These are phyloP conservation scores for Tylopilus felleus DNA, from an alignment of 768 basidiomycete species.

Conservation along the genomic window DNA sequence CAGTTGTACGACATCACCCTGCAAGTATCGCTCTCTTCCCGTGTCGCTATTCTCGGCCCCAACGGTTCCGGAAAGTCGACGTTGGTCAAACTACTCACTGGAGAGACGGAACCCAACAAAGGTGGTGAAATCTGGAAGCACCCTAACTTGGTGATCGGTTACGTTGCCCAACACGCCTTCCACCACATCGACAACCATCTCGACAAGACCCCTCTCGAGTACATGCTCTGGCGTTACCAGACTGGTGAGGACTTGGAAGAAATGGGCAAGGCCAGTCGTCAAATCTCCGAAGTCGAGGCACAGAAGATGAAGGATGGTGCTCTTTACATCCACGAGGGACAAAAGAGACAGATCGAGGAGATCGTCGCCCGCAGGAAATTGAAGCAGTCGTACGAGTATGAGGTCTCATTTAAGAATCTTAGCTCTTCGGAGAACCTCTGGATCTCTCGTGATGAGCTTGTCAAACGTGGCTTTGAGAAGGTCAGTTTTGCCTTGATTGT, in stretches of 20 bases:
- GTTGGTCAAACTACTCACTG: constrained; percentile 93
- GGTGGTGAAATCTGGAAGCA: constrained; percentile 99
- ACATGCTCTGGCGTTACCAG: constrained; percentile 99
- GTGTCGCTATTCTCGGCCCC: constrained; percentile 97
- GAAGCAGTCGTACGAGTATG: constrained; percentile 99
- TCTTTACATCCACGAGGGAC: constrained; percentile 82
- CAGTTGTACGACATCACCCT: constrained; percentile 94
- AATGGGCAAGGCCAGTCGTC: constrained; percentile 86
- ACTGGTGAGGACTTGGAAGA: constrained; percentile 98
- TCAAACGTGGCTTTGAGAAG: constrained; percentile 99
- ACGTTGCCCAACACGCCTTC: constrained; percentile 99
- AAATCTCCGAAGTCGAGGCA: constrained; percentile 82
- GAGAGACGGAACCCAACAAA: constrained; percentile 94
- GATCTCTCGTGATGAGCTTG: constrained; percentile 92
- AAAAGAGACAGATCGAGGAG: constrained; percentile 95
- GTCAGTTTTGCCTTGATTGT: constrained; percentile 28
- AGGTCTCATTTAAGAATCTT: constrained; percentile 92
- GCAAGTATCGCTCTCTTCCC: constrained; percentile 96
- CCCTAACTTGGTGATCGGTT: constrained; percentile 98
- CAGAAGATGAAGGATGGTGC: constrained; percentile 98
- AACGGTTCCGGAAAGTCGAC: constrained; percentile 99
- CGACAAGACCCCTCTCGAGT: constrained; percentile 98
- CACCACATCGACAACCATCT: constrained; percentile 98
- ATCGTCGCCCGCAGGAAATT: constrained; percentile 90
- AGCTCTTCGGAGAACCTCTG: constrained; percentile 98